Evolutionary conservation across 306 rosid species (phyloP).

Genomic region (Quercus engelmannii): DNA sequence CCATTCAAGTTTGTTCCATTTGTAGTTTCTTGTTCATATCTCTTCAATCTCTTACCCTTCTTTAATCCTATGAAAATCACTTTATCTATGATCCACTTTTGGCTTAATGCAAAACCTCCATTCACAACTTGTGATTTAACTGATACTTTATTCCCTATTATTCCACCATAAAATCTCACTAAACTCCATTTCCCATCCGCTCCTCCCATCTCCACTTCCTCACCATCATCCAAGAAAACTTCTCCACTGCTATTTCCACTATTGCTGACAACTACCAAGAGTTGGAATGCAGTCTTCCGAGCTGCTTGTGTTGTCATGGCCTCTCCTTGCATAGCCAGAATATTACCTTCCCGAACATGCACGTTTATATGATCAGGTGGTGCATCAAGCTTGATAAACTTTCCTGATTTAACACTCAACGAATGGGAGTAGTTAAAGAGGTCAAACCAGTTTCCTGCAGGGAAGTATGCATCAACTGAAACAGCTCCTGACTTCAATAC

Average conservation of each 20-base stretch:
- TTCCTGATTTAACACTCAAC: conserved; percentile 44
- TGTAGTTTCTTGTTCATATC: conserved; percentile 8
- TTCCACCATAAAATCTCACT: conserved; percentile 42
- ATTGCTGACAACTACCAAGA: conserved; percentile 49
- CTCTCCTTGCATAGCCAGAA: conserved; percentile 71
- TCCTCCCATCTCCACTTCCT: conserved; percentile 50
- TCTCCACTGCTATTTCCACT: conserved; percentile 45
- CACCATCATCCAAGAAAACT: conserved; percentile 83
- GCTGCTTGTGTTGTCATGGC: conserved; percentile 55
- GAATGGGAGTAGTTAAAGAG: conserved; percentile 67
- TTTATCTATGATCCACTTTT: conserved; percentile 59
- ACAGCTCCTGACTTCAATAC: conserved; percentile 49
- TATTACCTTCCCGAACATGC: conserved; percentile 64
- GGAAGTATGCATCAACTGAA: conserved; percentile 77
- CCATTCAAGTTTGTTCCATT: conserved; percentile 25
- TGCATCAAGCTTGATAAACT: conserved; percentile 52
- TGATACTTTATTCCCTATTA: conserved; percentile 11
- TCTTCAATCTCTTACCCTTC: conserved; percentile 22
- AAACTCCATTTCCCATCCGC: conserved; percentile 59
- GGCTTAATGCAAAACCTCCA: conserved; percentile 57
- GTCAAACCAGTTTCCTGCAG: conserved; percentile 86
- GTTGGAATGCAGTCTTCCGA: conserved; percentile 57
- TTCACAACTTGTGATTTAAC: conserved; percentile 55
- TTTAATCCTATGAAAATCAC: conserved; percentile 63
- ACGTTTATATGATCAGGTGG: conserved; percentile 77